phyloP scores from a whole-genome alignment of 805 yeast species.

The Ogataea trehaloabstinens region DNA sequence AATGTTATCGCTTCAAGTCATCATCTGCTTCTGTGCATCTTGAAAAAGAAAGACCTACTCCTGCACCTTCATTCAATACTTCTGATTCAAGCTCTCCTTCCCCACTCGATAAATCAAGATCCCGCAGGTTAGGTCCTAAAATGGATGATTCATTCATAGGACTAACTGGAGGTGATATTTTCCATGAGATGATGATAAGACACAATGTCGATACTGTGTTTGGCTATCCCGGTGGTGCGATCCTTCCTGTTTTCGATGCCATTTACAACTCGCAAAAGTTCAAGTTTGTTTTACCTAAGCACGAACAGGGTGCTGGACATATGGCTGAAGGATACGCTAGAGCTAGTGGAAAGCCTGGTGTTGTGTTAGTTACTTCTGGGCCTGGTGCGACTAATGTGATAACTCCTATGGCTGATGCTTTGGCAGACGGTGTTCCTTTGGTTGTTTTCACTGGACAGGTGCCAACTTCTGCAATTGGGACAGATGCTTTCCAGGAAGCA shows the following conservation, averaged over 20 bases:
- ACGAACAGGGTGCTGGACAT: conserved; percentile 99
- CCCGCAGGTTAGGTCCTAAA: conserved; percentile 9
- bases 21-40: conserved; percentile 20
- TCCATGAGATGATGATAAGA: conserved; percentile 98
- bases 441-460: conserved; percentile 98
- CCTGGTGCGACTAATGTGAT: conserved; percentile 99
- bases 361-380: conserved; percentile 96
- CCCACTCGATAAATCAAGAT: conserved; percentile 11
- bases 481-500: conserved; percentile 99
- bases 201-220: conserved; percentile 94
- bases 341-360: conserved; percentile 95
- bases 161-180: conserved; percentile 96
- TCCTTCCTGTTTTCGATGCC: conserved; percentile 96
- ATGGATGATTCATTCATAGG: conserved; percentile 92
- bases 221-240: conserved; percentile 99
- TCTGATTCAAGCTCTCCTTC: conserved; percentile 21
- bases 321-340: conserved; percentile 99
- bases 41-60: conserved; percentile 30
- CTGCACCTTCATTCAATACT: conserved; percentile 52
- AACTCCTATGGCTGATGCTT: conserved; percentile 98
- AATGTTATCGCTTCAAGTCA: conserved; percentile 17
- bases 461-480: conserved; percentile 91
- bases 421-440: conserved; percentile 95
- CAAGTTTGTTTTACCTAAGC: conserved; percentile 89
- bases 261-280: conserved; percentile 87